Evolutionary conservation across 2,329 filamentous ascomycete species (phyloP).

Genomic region (Thermomyces lanuginosus): DNA sequence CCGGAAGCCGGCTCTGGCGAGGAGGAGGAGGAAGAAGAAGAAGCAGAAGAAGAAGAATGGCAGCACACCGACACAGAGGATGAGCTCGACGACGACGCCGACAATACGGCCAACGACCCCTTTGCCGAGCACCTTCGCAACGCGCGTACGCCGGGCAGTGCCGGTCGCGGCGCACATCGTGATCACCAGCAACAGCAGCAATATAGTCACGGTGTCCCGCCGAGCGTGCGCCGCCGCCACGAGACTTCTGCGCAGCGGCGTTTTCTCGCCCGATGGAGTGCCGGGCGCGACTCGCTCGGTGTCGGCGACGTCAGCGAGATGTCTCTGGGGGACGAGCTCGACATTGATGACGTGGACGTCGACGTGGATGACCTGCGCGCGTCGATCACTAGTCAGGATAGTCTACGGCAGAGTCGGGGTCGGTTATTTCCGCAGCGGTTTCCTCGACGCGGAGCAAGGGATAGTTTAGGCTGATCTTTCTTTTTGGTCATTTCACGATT

Average conservation of each 20-base stretch:
- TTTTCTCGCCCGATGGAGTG: slow-evolving; percentile 25
- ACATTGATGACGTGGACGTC: slow-evolving; percentile 10
- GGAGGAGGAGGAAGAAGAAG: slow-evolving; percentile 32
- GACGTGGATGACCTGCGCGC: slow-evolving; percentile 21
- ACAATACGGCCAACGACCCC: slow-evolving; percentile 17
- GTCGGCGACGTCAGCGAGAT: too few species aligned
- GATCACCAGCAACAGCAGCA: neutral
- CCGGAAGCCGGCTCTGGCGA: slow-evolving; percentile 40
- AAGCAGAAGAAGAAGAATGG: slow-evolving; percentile 41
- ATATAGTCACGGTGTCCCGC: slow-evolving; percentile 6
- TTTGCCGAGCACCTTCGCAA: slow-evolving; percentile 16
- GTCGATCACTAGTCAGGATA: slow-evolving; percentile 18
- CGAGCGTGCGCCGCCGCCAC: slow-evolving; percentile 9
- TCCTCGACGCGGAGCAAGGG: slow-evolving; percentile 27
- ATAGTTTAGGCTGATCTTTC: slow-evolving; percentile 35
- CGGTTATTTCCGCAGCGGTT: slow-evolving; percentile 24
- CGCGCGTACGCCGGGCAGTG: slow-evolving; percentile 17
- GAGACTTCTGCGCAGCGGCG: slow-evolving; percentile 26
- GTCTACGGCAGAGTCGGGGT: slow-evolving; percentile 14
- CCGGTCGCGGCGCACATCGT: slow-evolving; percentile 4
- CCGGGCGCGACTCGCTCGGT: slow-evolving; percentile 10
- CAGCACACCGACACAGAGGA: slow-evolving; percentile 65
- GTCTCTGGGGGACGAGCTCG: too few species aligned
- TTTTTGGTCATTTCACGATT: neutral
- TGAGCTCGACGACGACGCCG: slow-evolving; percentile 33